Evolutionary conservation across 768 basidiomycete genomes (phyloP), one percentile per base, ranked within the genome.

Genomic region (Serendipita sp.): DNA sequence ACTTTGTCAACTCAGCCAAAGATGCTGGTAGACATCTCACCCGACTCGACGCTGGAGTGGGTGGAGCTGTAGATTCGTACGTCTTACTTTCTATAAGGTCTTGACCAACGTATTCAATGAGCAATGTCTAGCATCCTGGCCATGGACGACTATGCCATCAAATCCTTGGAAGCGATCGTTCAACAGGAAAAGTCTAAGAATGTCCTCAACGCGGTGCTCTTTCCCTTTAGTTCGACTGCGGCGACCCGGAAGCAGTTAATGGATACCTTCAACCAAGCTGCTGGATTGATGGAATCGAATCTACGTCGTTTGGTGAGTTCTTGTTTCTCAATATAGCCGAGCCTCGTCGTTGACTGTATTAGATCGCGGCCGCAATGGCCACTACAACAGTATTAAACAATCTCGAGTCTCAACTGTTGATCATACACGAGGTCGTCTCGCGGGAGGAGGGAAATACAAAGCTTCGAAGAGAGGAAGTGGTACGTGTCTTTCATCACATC

Each of bases 371-470:
- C 8, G 24, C 56, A 10, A 10, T 38, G 18, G 56, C 56, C 16
- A 60, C 56, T 8, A 28, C 56, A 3, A 38, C 11, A 10, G 35
- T 60, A 10, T 18, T 60, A 2, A 60, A 38, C 18, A 24, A 60
- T 8, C 34, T 60, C 16, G 56, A 60, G 3, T 60, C 56, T 30
- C 56, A 34, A 34, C 56, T 60, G 8, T 8, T 60, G 28, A 35
- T 60, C 28, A 60, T 60, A 28, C 56, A 60, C 56, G 56, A 60
- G 34, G 18, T 60, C n/a, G 56, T 60, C 16, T 60, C 56, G 16
- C 56, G 56, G 4, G 56, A 60, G 37, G 56, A 60, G 32, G 56
- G 56, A 34, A 60, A 60, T 38, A 60, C 56, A n/a, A 60, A 60
- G 56, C 24, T 60, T 11, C 28, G 37, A 60, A 32, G 56, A 34